A percentile compares a stretch with the other conserved stretches of the same genome.
phyloP scores from a whole-genome alignment of 305 asterid species.

The Stenogyne calaminthoides region DNA sequence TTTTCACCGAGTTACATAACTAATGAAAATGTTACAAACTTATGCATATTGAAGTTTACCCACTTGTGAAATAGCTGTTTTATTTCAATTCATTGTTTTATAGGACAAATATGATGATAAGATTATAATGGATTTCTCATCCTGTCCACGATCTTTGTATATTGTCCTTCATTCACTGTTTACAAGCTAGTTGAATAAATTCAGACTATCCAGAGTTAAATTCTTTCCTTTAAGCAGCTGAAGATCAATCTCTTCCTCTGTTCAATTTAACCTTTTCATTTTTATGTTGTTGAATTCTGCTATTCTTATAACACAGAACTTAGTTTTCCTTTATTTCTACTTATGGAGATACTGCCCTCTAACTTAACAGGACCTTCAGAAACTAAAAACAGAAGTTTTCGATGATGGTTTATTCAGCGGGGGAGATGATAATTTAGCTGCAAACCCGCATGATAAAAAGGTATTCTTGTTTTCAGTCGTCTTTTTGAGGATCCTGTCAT shows the following conservation, averaged over 20 bases:
- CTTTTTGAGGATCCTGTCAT: constrained; percentile 11
- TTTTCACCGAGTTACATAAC: constrained; percentile 10
- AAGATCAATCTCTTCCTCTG: background rate
- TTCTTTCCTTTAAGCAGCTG: background rate
- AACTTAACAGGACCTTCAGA: constrained; percentile 39
- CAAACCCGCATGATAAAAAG: constrained; percentile 35
- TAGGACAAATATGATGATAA: background rate
- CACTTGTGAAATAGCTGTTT: background rate
- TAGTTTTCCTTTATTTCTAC: constrained; percentile 17
- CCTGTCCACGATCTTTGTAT: constrained; percentile 5
- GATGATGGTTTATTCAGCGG: constrained; percentile 32
- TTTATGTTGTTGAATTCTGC: constrained; percentile 12
- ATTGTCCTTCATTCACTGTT: constrained; percentile 1
- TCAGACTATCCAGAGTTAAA: constrained; percentile 4
- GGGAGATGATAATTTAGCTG: constrained; percentile 30
- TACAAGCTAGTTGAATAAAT: constrained; percentile 9
- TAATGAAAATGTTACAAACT: background rate
- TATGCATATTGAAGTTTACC: constrained; percentile 13
- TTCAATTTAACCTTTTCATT: constrained; percentile 16
- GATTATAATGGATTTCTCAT: constrained; percentile 2
- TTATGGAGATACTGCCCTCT: constrained; percentile 11
- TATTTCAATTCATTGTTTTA: background rate
- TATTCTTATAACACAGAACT: background rate
- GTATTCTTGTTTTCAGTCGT: constrained; percentile 26
- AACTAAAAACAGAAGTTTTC: constrained; percentile 42